Evolutionary conservation across 179 eudicot species (phyloP), one percentile per base, ranked within the genome.

Genomic region (Beta macrorhiza): DNA sequence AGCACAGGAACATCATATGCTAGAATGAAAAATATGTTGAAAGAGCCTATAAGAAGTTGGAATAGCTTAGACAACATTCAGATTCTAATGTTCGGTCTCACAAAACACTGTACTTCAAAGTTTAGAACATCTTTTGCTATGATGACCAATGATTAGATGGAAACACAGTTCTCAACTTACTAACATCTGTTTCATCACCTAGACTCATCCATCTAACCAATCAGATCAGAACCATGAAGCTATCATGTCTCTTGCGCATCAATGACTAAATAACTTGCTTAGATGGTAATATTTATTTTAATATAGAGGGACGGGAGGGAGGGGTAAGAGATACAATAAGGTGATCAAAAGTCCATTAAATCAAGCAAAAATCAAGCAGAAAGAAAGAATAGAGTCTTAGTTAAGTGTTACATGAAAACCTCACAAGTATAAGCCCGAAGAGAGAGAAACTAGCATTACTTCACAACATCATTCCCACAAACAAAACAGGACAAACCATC

Each of bases 121-220:
- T 45, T 14, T 37, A 19, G 16, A 49, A 49, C 16, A 19, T n/a
- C n/a, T 17, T 49, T n/a, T 71, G 29, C 15, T 71, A 47, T 49
- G 13, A 71, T 7, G 56, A 37, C 74, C 57, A 47, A 71, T 5
- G 9, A 71, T 8, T 44, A 63, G 9, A 69, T 5, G 29, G 19
- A 22, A 47, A 45, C 19, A 47, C 49, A 71, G 57, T 15, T 32
- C 61, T 37, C 63, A 47, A 47, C 15, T 0, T 3, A 6, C 16
- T 37, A 55, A 57, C 22, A 32, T 56, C 65, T 74, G 19, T 71
- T 56, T 22, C 42, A 56, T 56, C 7, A 19, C 16, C 56, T 13
- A 19, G 32, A 16, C 52, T 72, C 52, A 4, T 74, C 25, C 42
- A 52, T 73, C 29, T 52, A n/a, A 74, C 64, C 77, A 74, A 74